Base-by-base conservation (phyloP, 129 eudicot genomes). In the Lonicera japonica region DNA sequence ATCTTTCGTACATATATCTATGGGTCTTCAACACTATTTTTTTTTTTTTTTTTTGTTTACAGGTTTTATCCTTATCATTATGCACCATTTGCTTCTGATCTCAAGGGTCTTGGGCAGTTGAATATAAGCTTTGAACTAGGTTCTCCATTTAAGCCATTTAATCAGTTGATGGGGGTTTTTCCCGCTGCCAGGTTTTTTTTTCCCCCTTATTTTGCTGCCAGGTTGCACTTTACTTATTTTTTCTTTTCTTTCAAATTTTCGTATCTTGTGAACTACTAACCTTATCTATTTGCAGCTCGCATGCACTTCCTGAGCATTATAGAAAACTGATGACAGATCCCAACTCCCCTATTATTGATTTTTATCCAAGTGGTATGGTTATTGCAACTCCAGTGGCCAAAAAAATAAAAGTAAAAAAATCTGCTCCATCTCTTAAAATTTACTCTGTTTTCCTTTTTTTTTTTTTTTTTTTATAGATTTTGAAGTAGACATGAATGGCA, bases 1-100 rank as follows among this genome's bases (percentile, higher is more conserved):
- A 29, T 65, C 80, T 87, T 10, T 86, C 95, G 0, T 83, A 87
- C 87, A 72, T 68, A 0, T 86, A 90, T 86, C 79, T 65, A 77
- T n/a, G 77, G 25, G 50, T 19, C 6, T 53, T 0, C 7, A 46
- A 5, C 0, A 2, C 16, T 11, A 18, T 25, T 21, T 24, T 52
- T 10, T 12, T 16, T 29, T 21, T 54, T 29, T 36, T 19, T 19
- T 15, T 25, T 29, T 29, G 2, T 1, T 1, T 1, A 29, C 36
- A 73, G 79, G 80, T 79, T 79, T 75, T 79, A 79, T 70, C 80
- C 83, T n/a, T 79, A 59, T 36, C 80, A 79, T 61, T 79, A 73
- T 69, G 83, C 73, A 6, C 83, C 80, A 18, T 79, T 79, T 73
- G 83, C 80, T 39, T 79, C 83, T 34, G 83, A 79, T 48, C 64